Percentiles rank a stretch among this genome's conserved stretches.
These are phyloP conservation scores for Euclidium syriacum DNA, from an alignment of 345 rosid genomes.

Conservation along the genomic window DNA sequence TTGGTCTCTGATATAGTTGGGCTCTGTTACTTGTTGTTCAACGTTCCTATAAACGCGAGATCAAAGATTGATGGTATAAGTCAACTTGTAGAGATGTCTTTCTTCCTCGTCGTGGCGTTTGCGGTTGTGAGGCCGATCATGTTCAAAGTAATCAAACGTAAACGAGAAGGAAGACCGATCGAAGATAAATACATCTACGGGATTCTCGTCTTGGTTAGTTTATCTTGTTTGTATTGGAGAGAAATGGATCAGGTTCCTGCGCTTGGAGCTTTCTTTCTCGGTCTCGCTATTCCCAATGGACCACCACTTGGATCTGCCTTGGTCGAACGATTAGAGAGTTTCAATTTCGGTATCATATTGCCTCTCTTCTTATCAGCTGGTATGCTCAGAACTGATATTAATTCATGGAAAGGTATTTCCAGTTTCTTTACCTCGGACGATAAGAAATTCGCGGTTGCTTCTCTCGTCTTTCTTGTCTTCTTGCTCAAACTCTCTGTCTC, in stretches of 20 bases:
- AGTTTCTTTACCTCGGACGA: background rate
- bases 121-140: conserved; percentile 17
- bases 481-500: conserved; percentile 17
- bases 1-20: conserved; percentile 30
- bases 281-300: conserved; percentile 44
- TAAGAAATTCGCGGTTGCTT: conserved; percentile 6
- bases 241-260: conserved; percentile 9
- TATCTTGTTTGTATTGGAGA: background rate
- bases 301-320: conserved; percentile 49
- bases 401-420: background rate
- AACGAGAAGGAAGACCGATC: conserved; percentile 34
- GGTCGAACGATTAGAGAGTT: conserved; percentile 32
- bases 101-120: background rate
- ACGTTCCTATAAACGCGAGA: fast-evolving
- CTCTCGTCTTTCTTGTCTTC: conserved; percentile 24
- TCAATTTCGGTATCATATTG: conserved; percentile 27
- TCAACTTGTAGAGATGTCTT: background rate
- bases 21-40: background rate
- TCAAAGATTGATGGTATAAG: fast-evolving
- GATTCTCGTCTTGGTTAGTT: conserved; percentile 28
- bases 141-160: conserved; percentile 15
- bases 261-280: conserved; percentile 37
- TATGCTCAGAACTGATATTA: conserved; percentile 7
- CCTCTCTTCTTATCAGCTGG: conserved; percentile 21
- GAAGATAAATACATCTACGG: conserved; percentile 24